Evolutionary conservation across 2,329 filamentous ascomycete species (phyloP).

Genomic region (Colletotrichum tofieldiae): DNA sequence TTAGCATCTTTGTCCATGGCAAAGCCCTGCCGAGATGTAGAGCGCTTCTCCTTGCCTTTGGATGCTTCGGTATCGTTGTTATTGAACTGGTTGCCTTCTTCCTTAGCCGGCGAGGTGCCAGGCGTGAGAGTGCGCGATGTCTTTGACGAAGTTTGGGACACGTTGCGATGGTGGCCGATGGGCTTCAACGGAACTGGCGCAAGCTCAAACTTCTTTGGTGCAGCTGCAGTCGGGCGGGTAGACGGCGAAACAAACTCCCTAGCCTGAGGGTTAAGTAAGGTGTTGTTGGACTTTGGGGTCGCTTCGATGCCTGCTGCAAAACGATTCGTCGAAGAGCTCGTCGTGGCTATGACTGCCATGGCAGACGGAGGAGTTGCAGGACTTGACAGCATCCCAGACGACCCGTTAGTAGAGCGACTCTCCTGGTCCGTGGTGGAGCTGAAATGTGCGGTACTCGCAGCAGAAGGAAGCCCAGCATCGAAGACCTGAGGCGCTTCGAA

Average conservation of each 20-base stretch:
- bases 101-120: constrained; percentile 18
- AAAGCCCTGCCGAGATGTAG: background rate
- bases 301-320: background rate
- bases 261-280: constrained; percentile 23
- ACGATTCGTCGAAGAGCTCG: background rate
- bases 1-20: background rate
- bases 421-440: constrained; percentile 27
- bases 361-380: constrained; percentile 23
- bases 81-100: background rate
- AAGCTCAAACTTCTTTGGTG: constrained; percentile 10
- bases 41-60: background rate
- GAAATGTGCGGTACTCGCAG: constrained; percentile 10
- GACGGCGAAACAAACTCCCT: constrained; percentile 28
- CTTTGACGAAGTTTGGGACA: constrained; percentile 20
- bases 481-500: background rate
- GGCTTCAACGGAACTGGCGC: constrained; percentile 32
- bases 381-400: constrained; percentile 9
- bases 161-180: constrained; percentile 6
- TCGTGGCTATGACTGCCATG: background rate
- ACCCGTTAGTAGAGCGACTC: constrained; percentile 14
- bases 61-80: background rate
- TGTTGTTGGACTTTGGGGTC: background rate
- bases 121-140: constrained; percentile 31
- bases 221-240: background rate
- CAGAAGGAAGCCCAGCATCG: constrained; percentile 2